Base-by-base conservation (phyloP, 345 rosid species). In the Carallia pectinifolia region DNA sequence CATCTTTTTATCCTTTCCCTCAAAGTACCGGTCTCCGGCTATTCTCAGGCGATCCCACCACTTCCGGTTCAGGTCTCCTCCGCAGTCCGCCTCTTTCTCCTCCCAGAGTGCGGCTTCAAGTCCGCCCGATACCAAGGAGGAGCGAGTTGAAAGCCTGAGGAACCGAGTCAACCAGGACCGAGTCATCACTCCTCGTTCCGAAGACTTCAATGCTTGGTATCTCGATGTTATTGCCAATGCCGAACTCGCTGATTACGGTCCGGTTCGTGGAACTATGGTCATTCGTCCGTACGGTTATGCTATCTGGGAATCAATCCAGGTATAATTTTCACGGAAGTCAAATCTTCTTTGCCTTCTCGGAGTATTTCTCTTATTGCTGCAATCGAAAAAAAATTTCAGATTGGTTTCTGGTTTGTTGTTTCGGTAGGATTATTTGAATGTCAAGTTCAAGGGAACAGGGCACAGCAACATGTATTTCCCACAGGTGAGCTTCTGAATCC, bases 221-320 rank as follows among this genome's bases (percentile, higher is more conserved):
- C 82, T 91, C 13, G 97, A 91, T 80, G 85, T 90, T 73, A 88
- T 91, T 56, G 95, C 90, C 29, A 88, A 81, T 55, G 97, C 99
- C 6, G 97, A 94, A 72, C 89, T 94, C 52, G 96, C 97, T 4
- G 97, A 94, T 78, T 88, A 90, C 53, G 97, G 98, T 59, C 97
- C 92, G 0, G 97, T 94, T 68, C 91, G 93, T 50, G 99, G 99
- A 4, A 91, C 99, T 7, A 91, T 94, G 97, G 97, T 88, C 36
- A 90, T 91, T 76, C 87, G 96, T 7, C 97, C 99, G 0, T 91
- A 94, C 50, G 97, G 97, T 47, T 91, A 91, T 40, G 95, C 99
- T 53, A 91, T 94, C 39, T 90, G 97, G 97, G 97, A 94, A 84
- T 93, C 96, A 19, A 94, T 94, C 79, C 97, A 94, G 97, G 98